phyloP scores from a whole-genome alignment of 257 asterid species.

The Solanum gandarillasii region DNA sequence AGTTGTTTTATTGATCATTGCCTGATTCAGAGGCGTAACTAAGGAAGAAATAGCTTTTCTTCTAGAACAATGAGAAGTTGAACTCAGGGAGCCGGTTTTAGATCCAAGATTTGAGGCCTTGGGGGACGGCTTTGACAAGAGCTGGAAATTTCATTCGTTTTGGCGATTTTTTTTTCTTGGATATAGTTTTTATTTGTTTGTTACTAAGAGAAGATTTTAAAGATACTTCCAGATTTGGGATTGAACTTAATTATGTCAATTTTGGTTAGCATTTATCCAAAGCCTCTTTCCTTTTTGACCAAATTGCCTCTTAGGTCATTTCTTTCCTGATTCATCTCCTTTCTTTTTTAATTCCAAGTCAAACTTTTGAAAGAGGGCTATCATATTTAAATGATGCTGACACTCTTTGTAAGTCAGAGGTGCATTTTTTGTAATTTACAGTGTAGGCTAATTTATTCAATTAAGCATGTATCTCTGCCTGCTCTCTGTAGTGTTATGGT shows the following conservation, averaged over 20 bases:
- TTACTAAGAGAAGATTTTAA: background rate
- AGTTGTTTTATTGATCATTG: constrained; percentile 8
- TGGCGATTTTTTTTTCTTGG: constrained; percentile 34
- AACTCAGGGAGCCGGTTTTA: background rate
- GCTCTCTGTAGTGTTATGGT: background rate
- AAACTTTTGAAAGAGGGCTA: background rate
- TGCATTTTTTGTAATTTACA: background rate
- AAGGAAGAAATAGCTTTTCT: background rate
- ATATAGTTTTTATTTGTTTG: background rate
- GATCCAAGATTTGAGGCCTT: background rate
- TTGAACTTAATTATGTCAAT: background rate
- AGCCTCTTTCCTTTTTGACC: background rate
- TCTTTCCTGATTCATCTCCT: background rate
- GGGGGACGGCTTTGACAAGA: constrained; percentile 1
- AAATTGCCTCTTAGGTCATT: background rate
- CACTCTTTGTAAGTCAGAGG: background rate
- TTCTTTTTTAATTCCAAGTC: background rate
- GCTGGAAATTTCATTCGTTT: constrained; percentile 22
- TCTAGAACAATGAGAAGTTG: background rate
- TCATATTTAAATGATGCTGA: background rate
- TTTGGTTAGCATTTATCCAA: background rate
- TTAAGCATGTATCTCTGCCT: background rate
- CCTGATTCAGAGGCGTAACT: constrained; percentile 6
- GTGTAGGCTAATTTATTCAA: background rate
- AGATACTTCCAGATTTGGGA: background rate